phyloP scores from a whole-genome alignment of 1,139 yeast genomes.

The Geotrichum bryndzae region DNA sequence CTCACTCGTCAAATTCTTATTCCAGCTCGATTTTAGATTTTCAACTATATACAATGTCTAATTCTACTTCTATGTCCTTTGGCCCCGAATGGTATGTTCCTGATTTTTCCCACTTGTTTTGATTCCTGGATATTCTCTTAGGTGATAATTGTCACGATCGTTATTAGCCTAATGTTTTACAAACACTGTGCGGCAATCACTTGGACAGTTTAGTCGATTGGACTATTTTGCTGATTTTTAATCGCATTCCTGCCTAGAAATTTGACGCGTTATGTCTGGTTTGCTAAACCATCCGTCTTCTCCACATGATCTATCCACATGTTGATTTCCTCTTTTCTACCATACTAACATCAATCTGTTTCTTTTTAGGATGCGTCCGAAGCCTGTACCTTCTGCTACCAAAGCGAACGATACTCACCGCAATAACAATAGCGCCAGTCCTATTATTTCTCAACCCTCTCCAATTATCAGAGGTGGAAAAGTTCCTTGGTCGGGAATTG shows the following conservation, averaged over 20 bases:
- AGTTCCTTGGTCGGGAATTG: slow-evolving; percentile 25
- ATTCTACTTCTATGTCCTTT: slow-evolving; percentile 25
- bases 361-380: slow-evolving; percentile 19
- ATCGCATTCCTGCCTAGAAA: background rate
- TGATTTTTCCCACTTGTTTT: background rate
- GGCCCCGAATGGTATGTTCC: slow-evolving; percentile 22
- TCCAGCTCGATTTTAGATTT: background rate
- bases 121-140: background rate
- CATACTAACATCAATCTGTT: background rate
- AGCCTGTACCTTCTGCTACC: slow-evolving; percentile 8
- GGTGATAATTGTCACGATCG: background rate
- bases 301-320: background rate
- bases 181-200: background rate
- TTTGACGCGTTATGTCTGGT: background rate
- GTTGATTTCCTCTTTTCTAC: background rate
- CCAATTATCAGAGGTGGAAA: slow-evolving; percentile 15
- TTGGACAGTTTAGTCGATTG: background rate
- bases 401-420: slow-evolving; percentile 11
- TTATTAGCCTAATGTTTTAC: background rate
- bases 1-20: background rate
- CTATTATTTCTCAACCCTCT: slow-evolving; percentile 5
- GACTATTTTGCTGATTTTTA: background rate
- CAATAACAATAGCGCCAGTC: slow-evolving; percentile 4
- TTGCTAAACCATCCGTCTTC: background rate
- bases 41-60: slow-evolving; percentile 20